Base-by-base conservation (phyloP, 805 yeast species). In the Saccharomycopsis babjevae region DNA sequence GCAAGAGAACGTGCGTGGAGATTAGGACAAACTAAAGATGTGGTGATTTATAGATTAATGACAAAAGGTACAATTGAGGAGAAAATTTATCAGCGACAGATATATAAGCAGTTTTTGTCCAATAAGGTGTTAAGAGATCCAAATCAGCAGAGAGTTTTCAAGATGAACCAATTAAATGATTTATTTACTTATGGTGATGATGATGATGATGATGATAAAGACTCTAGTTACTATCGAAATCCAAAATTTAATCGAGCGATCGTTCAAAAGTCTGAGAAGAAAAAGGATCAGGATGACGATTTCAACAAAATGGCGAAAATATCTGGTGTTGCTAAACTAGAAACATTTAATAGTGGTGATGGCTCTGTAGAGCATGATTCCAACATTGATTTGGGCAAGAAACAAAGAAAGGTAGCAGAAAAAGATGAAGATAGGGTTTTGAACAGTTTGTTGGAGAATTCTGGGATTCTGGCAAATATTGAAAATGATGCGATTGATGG, bases 1-100 rank as follows among this genome's bases (percentile, higher is more conserved):
- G 99, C 99, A 0, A 78, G 98, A 62, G 99, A 93, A 71, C 75
- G 99, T 57, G 97, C 98, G 0, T 94, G 98, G 98, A 78, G 99
- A 65, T 77, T 93, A 64, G 99, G 99, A 0, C 99, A 93, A 71
- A 92, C 88, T 70, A 83, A 85, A 61, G 97, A 92, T 67, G 97
- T 93, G 8, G 83, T 91, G 6, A 92, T 93, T 40, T 94, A 93
- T 67, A 75, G 99, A 62, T 76, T 94, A 52, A 90, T 94, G 89
- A 88, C 91, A 54, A 90, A 97, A 1, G 97, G 98, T 0, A 84
- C 97, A 0, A 94, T 93, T 54, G 99, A 94, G 69, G 99, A 94
- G 70, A 94, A 94, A 70, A 94, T 94, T 4, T 94, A 94, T 68
- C 98, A 94, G 68, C 81, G 99, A 22, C 99, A 94, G 73, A 94